Base-by-base conservation (phyloP, 108 stramenopile genomes). In the Nannochloropsis gaditana region DNA sequence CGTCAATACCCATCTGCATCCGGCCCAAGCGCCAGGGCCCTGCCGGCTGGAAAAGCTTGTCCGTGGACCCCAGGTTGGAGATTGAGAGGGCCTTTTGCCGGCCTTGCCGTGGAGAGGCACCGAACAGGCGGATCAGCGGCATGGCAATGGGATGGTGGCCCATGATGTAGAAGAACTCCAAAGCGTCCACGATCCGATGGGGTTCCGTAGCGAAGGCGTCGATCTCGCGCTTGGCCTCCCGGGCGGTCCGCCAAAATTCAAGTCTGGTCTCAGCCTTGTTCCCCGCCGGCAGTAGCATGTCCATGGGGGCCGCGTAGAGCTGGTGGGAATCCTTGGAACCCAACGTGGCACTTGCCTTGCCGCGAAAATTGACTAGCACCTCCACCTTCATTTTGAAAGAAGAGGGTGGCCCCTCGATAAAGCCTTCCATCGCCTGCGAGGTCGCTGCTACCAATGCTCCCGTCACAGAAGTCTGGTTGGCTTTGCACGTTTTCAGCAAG, bases 371-470 rank as follows among this genome's bases (percentile, higher is more conserved):
- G 59, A 73, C 59, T 2, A 73, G 6, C 15, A 73, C n/a, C 2
- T 73, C 59, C 59, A 73, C 59, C 59, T 73, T 73, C 59, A 73
- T n/a, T n/a, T 73, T 73, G 59, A 73, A 73, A 15, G 59, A n/a
- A 8, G 15, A 4, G 19, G 59, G 6, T n/a, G 15, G 19, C 59
- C 19, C 19, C 8, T 73, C 59, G 3, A 73, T 73, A n/a, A 73
- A 73, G 19, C 59, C 59, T 73, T 73, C 59, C 59, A 73, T 73
- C 59, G 59, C 59, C 59, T 73, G 59, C 59, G 59, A n/a, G 59
- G 59, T 73, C 19, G 59, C 59, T 6, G 59, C 59, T 15, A 73
- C 59, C 59, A 73, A 6, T 15, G 59, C 59, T 4, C 59, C 59
- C n/a, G 59, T 73, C 59, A 73, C 59, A 8, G 59, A n/a, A 6